Base-by-base conservation (phyloP, 495 filamentous ascomycete genomes). In the Penicillium simplicissimum region DNA sequence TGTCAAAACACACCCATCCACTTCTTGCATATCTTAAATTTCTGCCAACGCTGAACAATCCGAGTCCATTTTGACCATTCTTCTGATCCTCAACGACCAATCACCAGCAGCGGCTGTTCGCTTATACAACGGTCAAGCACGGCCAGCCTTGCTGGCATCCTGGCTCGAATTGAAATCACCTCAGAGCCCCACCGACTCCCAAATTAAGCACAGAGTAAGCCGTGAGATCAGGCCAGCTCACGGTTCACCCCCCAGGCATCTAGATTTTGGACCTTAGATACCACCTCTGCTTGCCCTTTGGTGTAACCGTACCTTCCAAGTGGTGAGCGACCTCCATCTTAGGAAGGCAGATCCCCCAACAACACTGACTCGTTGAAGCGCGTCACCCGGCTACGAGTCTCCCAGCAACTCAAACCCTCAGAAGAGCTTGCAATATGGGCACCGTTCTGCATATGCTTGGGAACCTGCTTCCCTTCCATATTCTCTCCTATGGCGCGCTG, bases 401-500 rank as follows among this genome's bases (percentile, higher is more conserved):
- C 15, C 8, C 11, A 14, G 7, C 2, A 2, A 8, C 23, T 28
- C 37, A 8, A 10, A 8, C 15, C 8, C 25, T 21, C 36, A 25
- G 6, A 6, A 42, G 52, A 33, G 10, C 21, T 14, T 31, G 11
- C 57, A 53, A 34, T 2, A 72, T 74, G 69, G 65, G 62, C 0
- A 15, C 19, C 1, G 23, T 73, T 19, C 35, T 70, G 17, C 37
- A 43, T 4, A 64, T 58, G 10, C 53, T 67, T 7, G 57, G 61
- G 0, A 69, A 64, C 31, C 66, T 76, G 8, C 69, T 71, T 9
- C 76, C 78, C 37, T 74, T 77, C 57, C 84, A 87, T 58, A 66
- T 86, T 28, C 71, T 85, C 55, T 69, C 76, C 8, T 86, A 82
- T 57, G 81, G 81, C 0, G 68, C 82, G 11, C 74, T 86, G 1